A percentile compares a stretch with the other conserved stretches of the same genome.
These are phyloP conservation scores for Ulota crispa DNA, from an alignment of 225 moss, liverwort and hornwort species.

Conservation along the genomic window DNA sequence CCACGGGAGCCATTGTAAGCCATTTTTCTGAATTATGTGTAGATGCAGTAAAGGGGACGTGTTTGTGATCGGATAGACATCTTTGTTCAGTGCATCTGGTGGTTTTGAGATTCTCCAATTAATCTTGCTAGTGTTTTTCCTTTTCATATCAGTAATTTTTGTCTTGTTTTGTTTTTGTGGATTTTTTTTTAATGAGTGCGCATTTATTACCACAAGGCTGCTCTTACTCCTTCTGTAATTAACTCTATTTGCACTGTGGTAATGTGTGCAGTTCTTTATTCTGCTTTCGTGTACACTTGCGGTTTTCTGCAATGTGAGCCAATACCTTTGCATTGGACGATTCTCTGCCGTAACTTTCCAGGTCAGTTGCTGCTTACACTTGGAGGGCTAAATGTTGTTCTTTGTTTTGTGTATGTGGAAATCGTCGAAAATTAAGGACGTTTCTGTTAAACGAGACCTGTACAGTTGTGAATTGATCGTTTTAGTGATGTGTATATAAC, in stretches of 20 bases:
- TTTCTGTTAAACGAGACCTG: background rate
- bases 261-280: conserved; percentile 63
- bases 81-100: background rate
- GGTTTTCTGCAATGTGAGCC: conserved; percentile 68
- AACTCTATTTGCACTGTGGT: conserved; percentile 18
- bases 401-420: background rate
- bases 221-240: background rate
- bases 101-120: background rate
- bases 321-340: conserved; percentile 64
- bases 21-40: background rate
- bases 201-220: background rate
- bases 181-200: background rate
- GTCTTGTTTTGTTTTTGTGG: too few relatives aligned
- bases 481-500: background rate
- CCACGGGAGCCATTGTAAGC: conserved; percentile 64
- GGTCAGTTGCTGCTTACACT: conserved; percentile 23
- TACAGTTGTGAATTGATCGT: background rate
- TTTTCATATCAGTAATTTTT: background rate
- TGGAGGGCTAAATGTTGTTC: background rate
- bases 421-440: background rate
- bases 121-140: background rate
- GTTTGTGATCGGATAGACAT: background rate
- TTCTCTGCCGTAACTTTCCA: conserved; percentile 71
- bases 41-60: background rate
- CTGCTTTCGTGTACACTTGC: conserved; percentile 64